Evolutionary conservation across 345 rosid genomes (phyloP).

Genomic region (Carallia brachiata): DNA sequence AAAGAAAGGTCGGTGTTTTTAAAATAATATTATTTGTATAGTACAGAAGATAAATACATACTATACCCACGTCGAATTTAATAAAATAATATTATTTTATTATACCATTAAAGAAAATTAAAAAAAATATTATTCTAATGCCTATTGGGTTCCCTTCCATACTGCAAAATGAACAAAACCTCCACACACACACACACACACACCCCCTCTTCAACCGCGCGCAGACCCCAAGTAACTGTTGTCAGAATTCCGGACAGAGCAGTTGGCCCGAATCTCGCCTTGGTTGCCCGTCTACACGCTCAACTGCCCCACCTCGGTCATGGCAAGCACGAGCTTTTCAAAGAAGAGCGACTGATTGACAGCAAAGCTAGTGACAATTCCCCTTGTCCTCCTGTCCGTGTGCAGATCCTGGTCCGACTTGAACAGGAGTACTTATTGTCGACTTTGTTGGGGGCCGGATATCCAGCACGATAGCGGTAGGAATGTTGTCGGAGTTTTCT

Average conservation of each 20-base stretch:
- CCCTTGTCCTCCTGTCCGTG: slow-evolving; percentile 50
- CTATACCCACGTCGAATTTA: too few species aligned
- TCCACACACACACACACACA: slow-evolving; percentile 10
- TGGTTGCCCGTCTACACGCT: slow-evolving; percentile 54
- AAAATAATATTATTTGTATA: too few species aligned
- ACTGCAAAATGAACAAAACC: slow-evolving; percentile 7
- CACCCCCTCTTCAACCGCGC: slow-evolving; percentile 38
- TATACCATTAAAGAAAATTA: too few species aligned
- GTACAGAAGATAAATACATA: too few species aligned
- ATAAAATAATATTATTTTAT: too few species aligned
- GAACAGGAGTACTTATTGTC: slow-evolving; percentile 83
- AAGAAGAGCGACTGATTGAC: slow-evolving; percentile 53
- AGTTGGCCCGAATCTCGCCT: slow-evolving; percentile 78
- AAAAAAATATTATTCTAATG: too few species aligned
- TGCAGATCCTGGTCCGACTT: slow-evolving; percentile 87
- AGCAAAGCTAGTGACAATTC: slow-evolving; percentile 63
- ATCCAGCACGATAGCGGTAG: slow-evolving; percentile 41
- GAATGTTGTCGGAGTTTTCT: slow-evolving; percentile 27
- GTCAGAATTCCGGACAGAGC: slow-evolving; percentile 56
- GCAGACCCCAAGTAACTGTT: slow-evolving; percentile 36
- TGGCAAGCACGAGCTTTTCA: slow-evolving; percentile 48
- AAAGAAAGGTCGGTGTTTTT: too few species aligned
- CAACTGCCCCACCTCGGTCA: slow-evolving; percentile 79
- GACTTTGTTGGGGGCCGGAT: slow-evolving; percentile 62
- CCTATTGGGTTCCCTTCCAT: too few species aligned